Conservation (phyloP, 2,329 filamentous ascomycete species). For the Fusarium sp. region DNA sequence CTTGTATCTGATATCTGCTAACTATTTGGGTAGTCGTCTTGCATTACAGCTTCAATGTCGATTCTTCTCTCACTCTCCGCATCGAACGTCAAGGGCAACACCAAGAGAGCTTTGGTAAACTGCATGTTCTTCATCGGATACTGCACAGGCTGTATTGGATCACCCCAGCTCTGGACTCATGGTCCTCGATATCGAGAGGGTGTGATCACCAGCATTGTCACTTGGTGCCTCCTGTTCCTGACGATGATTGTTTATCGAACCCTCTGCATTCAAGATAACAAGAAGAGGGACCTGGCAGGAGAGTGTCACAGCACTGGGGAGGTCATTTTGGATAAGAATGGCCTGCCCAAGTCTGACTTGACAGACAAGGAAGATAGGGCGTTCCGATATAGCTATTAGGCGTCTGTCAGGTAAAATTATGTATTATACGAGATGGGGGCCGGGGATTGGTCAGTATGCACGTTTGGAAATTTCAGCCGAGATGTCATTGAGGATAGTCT, state of each 20-base stretch:
- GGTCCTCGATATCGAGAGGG: background rate
- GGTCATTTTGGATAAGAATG: background rate
- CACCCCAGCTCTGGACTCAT: background rate
- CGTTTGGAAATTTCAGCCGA: background rate
- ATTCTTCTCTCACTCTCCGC: background rate
- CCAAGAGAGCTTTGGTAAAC: background rate
- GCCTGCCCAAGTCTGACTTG: background rate
- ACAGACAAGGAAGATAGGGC: background rate
- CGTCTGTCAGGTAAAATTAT: fast-evolving
- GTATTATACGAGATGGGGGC: background rate
- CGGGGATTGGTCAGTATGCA: no score
- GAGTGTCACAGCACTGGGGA: background rate
- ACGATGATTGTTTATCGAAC: background rate
- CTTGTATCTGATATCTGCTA: background rate
- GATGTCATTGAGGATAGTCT: background rate
- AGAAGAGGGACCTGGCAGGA: background rate
- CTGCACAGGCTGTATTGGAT: background rate
- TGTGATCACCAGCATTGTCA: background rate
- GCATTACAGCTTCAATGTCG: background rate
- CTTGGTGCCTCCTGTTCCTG: background rate
- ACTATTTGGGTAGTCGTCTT: background rate
- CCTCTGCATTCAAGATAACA: background rate
- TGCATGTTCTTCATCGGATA: constrained; percentile 3
- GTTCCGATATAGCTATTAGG: background rate
- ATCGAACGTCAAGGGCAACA: background rate